phyloP scores from a whole-genome alignment of 306 rosid species.

The Prunus padus region DNA sequence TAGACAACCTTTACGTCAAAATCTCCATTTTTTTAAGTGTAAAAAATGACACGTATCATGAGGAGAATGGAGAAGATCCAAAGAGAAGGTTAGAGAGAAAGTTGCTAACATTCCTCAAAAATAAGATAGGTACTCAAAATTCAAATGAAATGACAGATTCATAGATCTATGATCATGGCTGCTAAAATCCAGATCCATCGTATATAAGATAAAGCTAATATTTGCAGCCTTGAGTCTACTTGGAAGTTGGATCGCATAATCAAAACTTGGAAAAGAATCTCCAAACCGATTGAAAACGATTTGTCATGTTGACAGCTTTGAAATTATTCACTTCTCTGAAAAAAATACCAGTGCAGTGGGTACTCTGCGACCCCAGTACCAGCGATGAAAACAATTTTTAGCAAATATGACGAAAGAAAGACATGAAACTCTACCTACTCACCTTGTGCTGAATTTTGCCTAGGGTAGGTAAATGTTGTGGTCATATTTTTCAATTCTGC shows the following conservation, averaged over 20 bases:
- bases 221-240: constrained; percentile 3
- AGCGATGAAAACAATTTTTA: neutral
- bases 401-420: neutral
- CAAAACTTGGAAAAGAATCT: neutral
- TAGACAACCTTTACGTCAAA: no score
- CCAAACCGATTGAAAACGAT: neutral
- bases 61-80: no score
- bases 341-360: neutral
- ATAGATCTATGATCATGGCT: neutral
- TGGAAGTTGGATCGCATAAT: neutral
- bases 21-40: no score
- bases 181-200: neutral
- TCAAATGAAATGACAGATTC: neutral
- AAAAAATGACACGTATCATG: no score
- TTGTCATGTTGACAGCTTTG: neutral
- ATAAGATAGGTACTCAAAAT: neutral
- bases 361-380: neutral
- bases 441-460: neutral
- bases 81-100: no score
- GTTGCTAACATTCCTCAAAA: no score
- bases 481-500: neutral
- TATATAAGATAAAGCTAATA: neutral
- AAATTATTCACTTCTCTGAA: neutral
- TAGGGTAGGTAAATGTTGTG: no score
- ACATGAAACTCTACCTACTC: neutral